Conservation (phyloP, 352 stramenopile species). For the Halophytophthora batemanensis region DNA sequence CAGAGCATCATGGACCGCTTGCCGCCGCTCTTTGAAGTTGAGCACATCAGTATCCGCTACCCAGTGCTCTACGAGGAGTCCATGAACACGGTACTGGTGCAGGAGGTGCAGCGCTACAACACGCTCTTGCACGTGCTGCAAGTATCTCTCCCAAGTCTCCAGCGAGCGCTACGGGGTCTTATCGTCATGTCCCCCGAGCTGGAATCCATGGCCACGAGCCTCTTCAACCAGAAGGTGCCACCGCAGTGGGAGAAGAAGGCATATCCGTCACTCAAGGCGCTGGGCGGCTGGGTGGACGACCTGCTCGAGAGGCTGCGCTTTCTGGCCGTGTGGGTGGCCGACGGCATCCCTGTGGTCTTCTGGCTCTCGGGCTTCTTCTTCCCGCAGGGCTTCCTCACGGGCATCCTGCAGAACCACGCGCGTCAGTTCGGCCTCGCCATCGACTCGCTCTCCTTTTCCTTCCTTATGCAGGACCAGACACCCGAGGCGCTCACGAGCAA, state of each 20-base stretch:
- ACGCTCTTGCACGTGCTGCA: slow-evolving; percentile 68
- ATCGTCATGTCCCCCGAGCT: slow-evolving; percentile 87
- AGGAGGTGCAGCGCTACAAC: slow-evolving; percentile 86
- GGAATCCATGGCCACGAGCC: slow-evolving; percentile 79
- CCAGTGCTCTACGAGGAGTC: slow-evolving; percentile 91
- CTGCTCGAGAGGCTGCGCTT: slow-evolving; percentile 77
- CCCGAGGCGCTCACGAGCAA: slow-evolving; percentile 50
- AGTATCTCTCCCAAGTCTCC: slow-evolving; percentile 61
- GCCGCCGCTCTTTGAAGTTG: slow-evolving; percentile 67
- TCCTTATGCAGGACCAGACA: slow-evolving; percentile 71
- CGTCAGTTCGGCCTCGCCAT: slow-evolving; percentile 88
- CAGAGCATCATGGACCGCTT: slow-evolving; percentile 68
- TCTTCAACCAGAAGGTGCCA: slow-evolving; percentile 90
- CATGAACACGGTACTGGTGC: slow-evolving; percentile 95
- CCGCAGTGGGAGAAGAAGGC: slow-evolving; percentile 84
- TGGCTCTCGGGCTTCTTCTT: slow-evolving; percentile 94
- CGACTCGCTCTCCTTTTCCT: slow-evolving; percentile 90
- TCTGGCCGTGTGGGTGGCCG: slow-evolving; percentile 63
- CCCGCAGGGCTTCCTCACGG: slow-evolving; percentile 90
- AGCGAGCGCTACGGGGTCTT: slow-evolving; percentile 70
- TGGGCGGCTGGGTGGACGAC: slow-evolving; percentile 87
- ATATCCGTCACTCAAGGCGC: slow-evolving; percentile 90
- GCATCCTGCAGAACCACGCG: slow-evolving; percentile 91
- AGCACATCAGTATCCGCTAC: slow-evolving; percentile 79
- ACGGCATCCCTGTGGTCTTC: slow-evolving; percentile 80